phyloP scores from a whole-genome alignment of 2,329 filamentous ascomycete species.

The Hypoxylon sp. region DNA sequence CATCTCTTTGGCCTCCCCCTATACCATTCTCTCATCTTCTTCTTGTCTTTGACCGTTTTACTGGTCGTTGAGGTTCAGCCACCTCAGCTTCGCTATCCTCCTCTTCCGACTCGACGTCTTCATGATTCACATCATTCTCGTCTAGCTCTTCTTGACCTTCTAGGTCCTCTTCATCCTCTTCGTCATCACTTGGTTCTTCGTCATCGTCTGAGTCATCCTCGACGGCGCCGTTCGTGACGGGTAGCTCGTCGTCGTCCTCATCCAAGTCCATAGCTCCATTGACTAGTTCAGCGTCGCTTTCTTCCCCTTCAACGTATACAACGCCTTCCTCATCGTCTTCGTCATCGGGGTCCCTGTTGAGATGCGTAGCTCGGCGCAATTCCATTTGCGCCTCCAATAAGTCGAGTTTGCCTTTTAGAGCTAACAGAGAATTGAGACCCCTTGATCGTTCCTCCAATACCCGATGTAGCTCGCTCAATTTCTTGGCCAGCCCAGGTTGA shows the following conservation, averaged over 20 bases:
- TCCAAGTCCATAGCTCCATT: constrained; percentile 64
- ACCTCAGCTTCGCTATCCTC: constrained; percentile 66
- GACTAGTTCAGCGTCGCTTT: constrained; percentile 66
- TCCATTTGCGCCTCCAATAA: constrained; percentile 93
- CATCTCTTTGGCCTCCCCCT: constrained; percentile 41
- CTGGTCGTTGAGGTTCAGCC: constrained; percentile 62
- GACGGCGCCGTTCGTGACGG: constrained; percentile 67
- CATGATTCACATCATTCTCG: constrained; percentile 72
- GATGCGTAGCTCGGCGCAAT: constrained; percentile 79
- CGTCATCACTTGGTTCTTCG: constrained; percentile 58
- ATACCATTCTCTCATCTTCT: constrained; percentile 53
- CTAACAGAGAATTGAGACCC: constrained; percentile 84
- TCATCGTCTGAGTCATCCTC: constrained; percentile 73
- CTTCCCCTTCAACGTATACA: constrained; percentile 89
- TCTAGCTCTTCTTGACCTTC: constrained; percentile 67
- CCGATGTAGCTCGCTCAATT: constrained; percentile 83
- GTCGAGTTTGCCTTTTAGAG: constrained; percentile 95
- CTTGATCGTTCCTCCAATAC: constrained; percentile 89
- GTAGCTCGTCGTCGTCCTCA: constrained; percentile 70
- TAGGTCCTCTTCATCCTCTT: constrained; percentile 63
- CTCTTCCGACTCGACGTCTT: constrained; percentile 72
- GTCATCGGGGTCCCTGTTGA: constrained; percentile 66
- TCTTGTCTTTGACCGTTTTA: constrained; percentile 59
- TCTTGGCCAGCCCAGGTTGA: constrained; percentile 85
- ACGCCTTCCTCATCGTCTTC: constrained; percentile 76